Percentiles rank a stretch among this genome's conserved stretches.
These are phyloP conservation scores for Mortierella claussenii DNA, from an alignment of 192 early-diverging fungal species.

Conservation along the genomic window DNA sequence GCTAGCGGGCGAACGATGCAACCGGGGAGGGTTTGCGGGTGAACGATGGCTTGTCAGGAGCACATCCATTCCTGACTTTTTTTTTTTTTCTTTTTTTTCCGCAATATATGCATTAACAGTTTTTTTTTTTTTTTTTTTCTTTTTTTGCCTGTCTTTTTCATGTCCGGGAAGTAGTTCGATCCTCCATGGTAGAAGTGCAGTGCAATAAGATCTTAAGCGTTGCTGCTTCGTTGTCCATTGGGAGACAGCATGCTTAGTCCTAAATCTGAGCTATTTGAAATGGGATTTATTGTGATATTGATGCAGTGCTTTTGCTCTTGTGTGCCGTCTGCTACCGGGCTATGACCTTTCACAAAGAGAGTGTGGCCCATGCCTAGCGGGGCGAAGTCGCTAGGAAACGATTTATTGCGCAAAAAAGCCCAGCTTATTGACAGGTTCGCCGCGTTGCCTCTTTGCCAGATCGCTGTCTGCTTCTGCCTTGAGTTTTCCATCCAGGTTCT, in stretches of 20 bases:
- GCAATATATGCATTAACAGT: background rate
- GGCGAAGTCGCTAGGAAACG: background rate
- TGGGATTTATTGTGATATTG: no score
- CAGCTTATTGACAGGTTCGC: slow-evolving; percentile 60
- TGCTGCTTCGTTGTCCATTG: no score
- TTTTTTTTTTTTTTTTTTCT: slow-evolving; percentile 12
- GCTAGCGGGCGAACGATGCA: background rate
- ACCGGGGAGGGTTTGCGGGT: slow-evolving; percentile 7
- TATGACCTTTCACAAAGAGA: background rate
- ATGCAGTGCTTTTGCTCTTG: no score
- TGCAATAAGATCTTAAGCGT: background rate
- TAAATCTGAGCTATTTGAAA: no score
- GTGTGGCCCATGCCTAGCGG: background rate
- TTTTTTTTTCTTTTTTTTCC: slow-evolving; percentile 24
- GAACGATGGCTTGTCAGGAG: slow-evolving; percentile 27
- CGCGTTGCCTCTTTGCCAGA: slow-evolving; percentile 52
- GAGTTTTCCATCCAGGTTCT: slow-evolving; percentile 59
- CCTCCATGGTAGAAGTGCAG: background rate
- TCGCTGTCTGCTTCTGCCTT: slow-evolving; percentile 58
- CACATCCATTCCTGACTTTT: slow-evolving; percentile 12
- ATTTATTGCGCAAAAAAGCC: slow-evolving; percentile 66
- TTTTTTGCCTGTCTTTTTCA: slow-evolving; percentile 1
- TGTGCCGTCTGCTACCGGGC: no score
- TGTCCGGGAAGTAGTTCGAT: slow-evolving; percentile 1
- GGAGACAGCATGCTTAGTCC: no score